These are phyloP conservation scores for Fraxinus greggii DNA, from an alignment of 305 asterid species.

Conservation along the genomic window DNA sequence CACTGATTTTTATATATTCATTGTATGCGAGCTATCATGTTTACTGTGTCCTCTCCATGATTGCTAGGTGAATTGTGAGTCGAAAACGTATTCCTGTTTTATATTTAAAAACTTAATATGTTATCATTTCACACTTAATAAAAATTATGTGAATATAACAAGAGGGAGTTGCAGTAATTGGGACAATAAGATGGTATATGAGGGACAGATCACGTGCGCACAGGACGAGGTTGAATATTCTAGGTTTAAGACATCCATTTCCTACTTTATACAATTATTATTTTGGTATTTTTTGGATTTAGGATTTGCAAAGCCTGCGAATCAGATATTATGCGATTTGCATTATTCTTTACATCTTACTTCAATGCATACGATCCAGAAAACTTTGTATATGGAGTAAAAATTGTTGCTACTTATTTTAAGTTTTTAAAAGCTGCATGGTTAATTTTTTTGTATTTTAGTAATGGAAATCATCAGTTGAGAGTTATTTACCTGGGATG, in stretches of 20 bases:
- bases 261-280: neutral
- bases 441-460: neutral
- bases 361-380: neutral
- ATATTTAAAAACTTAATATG: neutral
- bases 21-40: neutral
- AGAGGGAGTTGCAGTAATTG: neutral
- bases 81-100: neutral
- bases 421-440: neutral
- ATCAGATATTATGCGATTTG: conserved; percentile 3
- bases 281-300: neutral
- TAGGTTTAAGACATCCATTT: neutral
- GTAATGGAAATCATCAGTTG: neutral
- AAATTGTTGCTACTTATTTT: neutral
- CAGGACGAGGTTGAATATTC: neutral
- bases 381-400: neutral
- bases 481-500: neutral
- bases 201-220: neutral
- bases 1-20: neutral
- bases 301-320: neutral
- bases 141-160: neutral
- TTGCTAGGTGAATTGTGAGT: neutral
- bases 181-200: neutral
- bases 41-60: neutral
- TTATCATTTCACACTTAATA: neutral
- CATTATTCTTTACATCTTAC: neutral